Evolutionary conservation across 352 stramenopile species (phyloP).

Genomic region (Phytophthora palmivora): DNA sequence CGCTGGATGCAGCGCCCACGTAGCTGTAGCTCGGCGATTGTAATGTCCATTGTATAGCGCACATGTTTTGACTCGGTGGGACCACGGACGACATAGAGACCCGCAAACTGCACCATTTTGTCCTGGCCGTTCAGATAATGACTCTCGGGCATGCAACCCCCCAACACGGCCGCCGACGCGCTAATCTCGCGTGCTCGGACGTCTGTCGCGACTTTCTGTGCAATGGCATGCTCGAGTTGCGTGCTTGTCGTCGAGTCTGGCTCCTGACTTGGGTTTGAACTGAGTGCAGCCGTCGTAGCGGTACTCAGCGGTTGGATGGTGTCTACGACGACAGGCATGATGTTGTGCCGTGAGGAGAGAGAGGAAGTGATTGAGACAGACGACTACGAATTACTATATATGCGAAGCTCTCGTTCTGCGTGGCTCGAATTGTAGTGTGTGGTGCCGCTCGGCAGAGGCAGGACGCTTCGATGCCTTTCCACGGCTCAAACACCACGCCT

Average conservation of each 20-base stretch:
- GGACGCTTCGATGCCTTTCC: constrained; percentile 23
- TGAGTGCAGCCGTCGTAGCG: constrained; percentile 29
- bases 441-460: constrained; percentile 28
- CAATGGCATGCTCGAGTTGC: constrained; percentile 28
- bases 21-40: constrained; percentile 50
- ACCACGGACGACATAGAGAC: constrained; percentile 64
- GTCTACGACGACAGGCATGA: constrained; percentile 39
- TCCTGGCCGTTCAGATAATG: constrained; percentile 42
- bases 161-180: constrained; percentile 37
- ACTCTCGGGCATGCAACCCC: constrained; percentile 31
- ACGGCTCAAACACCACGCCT: constrained; percentile 4
- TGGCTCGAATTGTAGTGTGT: constrained; percentile 23
- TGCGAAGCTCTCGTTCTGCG: neutral
- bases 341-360: constrained; percentile 6
- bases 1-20: constrained; percentile 58
- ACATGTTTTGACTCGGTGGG: constrained; percentile 57
- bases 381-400: constrained; percentile 5
- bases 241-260: constrained; percentile 31
- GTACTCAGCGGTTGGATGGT: constrained; percentile 36
- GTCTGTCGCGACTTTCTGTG: constrained; percentile 35
- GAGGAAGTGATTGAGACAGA: constrained; percentile 22
- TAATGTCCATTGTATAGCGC: constrained; percentile 74
- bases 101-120: constrained; percentile 58
- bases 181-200: constrained; percentile 23
- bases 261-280: constrained; percentile 33